Evolutionary conservation across 2,329 filamentous ascomycete species (phyloP).

Genomic region (Cladosporium sp.): DNA sequence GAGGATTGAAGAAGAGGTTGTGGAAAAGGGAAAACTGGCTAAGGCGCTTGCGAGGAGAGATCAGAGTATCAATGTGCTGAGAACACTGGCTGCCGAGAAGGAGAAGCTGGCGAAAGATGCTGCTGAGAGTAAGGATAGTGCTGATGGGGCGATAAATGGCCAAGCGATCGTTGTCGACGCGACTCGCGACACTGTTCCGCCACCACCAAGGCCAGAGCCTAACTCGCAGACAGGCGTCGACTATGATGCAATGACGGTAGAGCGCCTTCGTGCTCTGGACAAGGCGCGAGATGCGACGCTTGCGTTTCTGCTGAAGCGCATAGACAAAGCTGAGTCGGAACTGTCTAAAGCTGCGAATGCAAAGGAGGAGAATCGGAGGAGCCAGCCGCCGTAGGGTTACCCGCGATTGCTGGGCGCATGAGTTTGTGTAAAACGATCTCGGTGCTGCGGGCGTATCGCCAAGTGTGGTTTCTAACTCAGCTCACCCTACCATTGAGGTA

Average conservation of each 20-base stretch:
- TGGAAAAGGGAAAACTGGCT: constrained; percentile 39
- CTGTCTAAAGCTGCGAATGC: constrained; percentile 8
- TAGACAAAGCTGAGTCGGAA: constrained; percentile 51
- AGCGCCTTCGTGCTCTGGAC: constrained; percentile 44
- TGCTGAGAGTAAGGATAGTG: background rate
- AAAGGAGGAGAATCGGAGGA: background rate
- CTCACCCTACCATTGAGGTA: background rate
- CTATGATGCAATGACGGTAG: constrained; percentile 45
- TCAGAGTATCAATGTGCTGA: constrained; percentile 49
- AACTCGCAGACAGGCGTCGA: constrained; percentile 30
- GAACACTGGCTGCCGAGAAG: constrained; percentile 48
- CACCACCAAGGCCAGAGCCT: background rate
- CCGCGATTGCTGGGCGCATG: background rate
- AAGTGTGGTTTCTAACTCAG: background rate
- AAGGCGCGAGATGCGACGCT: constrained; percentile 56
- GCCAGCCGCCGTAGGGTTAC: constrained; percentile 10
- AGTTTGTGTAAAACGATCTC: background rate
- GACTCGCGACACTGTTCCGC: constrained; percentile 3
- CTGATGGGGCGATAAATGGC: background rate
- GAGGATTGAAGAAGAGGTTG: constrained; percentile 36
- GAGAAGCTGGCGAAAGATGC: constrained; percentile 40
- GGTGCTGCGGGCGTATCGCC: background rate
- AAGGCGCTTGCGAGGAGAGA: constrained; percentile 49
- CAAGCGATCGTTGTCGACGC: constrained; percentile 14
- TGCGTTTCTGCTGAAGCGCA: constrained; percentile 53